phyloP scores from a whole-genome alignment of 2,329 filamentous ascomycete genomes.

The Exophiala viscosa region DNA sequence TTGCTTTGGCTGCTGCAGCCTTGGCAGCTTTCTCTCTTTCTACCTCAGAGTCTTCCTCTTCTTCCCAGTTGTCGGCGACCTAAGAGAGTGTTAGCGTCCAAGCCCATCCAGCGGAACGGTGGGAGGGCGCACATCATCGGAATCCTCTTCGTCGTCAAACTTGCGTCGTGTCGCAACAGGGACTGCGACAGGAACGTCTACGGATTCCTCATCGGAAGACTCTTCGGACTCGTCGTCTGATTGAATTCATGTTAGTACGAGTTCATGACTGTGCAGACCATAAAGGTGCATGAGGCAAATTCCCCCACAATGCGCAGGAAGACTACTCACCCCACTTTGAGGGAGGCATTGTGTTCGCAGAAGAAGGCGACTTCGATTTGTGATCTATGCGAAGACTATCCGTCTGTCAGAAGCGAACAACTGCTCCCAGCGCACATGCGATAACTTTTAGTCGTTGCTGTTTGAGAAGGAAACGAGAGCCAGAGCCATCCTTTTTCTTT shows the following conservation, averaged over 20 bases:
- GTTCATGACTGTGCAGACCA: background rate
- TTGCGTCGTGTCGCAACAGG: constrained; percentile 50
- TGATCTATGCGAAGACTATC: background rate
- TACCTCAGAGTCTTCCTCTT: constrained; percentile 91
- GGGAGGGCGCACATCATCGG: constrained; percentile 62
- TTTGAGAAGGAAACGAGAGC: too few relatives aligned
- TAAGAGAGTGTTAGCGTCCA: constrained; percentile 37
- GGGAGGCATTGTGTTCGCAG: constrained; percentile 39
- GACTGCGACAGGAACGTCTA: constrained; percentile 38
- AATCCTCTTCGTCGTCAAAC: constrained; percentile 91
- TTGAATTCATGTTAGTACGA: constrained; percentile 4
- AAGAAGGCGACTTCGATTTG: background rate
- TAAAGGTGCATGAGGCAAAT: background rate
- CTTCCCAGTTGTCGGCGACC: constrained; percentile 96
- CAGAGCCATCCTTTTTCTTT: too few relatives aligned
- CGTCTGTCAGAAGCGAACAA: too few relatives aligned
- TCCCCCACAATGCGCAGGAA: background rate
- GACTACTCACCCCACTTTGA: constrained; percentile 48
- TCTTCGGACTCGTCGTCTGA: constrained; percentile 49
- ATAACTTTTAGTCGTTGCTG: too few relatives aligned
- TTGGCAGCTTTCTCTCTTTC: constrained; percentile 94
- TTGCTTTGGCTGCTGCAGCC: constrained; percentile 78
- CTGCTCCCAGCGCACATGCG: too few relatives aligned
- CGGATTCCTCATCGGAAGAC: constrained; percentile 33
- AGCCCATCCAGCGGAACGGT: background rate